Evolutionary conservation across 257 asterid species (phyloP).

Genomic region (Cinchona pubescens): DNA sequence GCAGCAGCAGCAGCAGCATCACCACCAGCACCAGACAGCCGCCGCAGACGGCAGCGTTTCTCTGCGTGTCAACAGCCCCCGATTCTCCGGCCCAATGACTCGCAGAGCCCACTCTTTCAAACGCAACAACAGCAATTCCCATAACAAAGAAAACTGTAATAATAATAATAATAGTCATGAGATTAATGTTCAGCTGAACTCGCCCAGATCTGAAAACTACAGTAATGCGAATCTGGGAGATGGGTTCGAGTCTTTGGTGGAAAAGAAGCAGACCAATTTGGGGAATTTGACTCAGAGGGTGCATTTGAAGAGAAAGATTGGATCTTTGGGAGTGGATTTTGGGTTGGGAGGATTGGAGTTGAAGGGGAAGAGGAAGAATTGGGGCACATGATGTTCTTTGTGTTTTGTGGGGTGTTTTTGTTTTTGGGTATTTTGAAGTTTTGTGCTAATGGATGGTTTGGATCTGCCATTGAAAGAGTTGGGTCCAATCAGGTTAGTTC

Average conservation of each 20-base stretch:
- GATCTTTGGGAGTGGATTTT: slow-evolving; percentile 63
- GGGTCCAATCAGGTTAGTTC: slow-evolving; percentile 57
- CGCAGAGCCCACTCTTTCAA: slow-evolving; percentile 83
- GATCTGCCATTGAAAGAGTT: slow-evolving; percentile 76
- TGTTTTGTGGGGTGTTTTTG: slow-evolving; percentile 76
- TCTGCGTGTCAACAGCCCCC: slow-evolving; percentile 86
- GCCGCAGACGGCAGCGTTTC: slow-evolving; percentile 63
- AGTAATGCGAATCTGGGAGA: slow-evolving; percentile 37
- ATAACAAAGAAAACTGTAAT: not conserved
- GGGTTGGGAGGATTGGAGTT: slow-evolving; percentile 78
- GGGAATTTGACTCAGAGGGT: slow-evolving; percentile 64
- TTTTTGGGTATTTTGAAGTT: slow-evolving; percentile 79
- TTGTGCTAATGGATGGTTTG: slow-evolving; percentile 93
- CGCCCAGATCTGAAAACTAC: slow-evolving; percentile 81
- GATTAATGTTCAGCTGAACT: slow-evolving; percentile 71
- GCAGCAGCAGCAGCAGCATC: slow-evolving; percentile 61
- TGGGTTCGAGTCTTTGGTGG: slow-evolving; percentile 42
- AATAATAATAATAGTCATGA: slow-evolving; percentile 35
- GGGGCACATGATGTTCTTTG: slow-evolving; percentile 80
- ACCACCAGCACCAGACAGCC: slow-evolving; percentile 45
- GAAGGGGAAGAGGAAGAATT: slow-evolving; percentile 62
- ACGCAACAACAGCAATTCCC: slow-evolving; percentile 37
- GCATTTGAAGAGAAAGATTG: slow-evolving; percentile 67
- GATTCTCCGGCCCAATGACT: slow-evolving; percentile 90
- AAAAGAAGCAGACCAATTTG: slow-evolving; percentile 54